phyloP scores from a whole-genome alignment of 768 basidiomycete species.

The Butyriboletus loyo region DNA sequence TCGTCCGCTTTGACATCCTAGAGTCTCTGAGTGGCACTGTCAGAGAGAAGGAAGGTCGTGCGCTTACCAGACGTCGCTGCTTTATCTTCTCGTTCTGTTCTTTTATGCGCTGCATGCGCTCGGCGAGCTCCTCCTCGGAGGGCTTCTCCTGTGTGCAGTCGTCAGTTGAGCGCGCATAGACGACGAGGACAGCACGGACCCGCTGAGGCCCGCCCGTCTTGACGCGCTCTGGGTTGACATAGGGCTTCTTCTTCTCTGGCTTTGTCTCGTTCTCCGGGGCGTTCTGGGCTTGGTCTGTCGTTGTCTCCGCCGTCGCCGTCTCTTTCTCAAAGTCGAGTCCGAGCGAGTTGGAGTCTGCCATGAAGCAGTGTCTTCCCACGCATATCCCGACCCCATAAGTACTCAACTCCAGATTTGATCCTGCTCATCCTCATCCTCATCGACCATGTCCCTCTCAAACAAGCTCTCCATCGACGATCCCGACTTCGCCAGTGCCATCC shows the following conservation, averaged over 20 bases:
- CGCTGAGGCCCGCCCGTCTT: constrained; percentile 76
- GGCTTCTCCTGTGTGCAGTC: constrained; percentile 56
- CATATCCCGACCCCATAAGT: constrained; percentile 3
- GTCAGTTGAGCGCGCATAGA: constrained; percentile 10
- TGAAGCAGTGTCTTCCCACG: constrained; percentile 29
- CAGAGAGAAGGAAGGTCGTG: not conserved
- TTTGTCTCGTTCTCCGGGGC: constrained; percentile 14
- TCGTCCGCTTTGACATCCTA: constrained; percentile 83
- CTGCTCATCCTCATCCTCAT: constrained; percentile 8
- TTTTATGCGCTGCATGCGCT: constrained; percentile 66
- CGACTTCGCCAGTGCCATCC: constrained; percentile 50
- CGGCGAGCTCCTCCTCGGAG: constrained; percentile 62
- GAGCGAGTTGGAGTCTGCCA: constrained; percentile 59
- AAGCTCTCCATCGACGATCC: constrained; percentile 93
- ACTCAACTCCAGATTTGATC: not conserved
- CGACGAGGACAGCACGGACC: constrained; percentile 35
- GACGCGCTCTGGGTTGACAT: constrained; percentile 81
- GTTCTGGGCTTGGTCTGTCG: constrained; percentile 6
- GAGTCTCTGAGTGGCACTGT: not conserved
- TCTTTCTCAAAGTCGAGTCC: constrained; percentile 63
- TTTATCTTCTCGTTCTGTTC: constrained; percentile 78
- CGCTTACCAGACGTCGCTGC: constrained; percentile 57
- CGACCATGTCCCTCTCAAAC: constrained; percentile 87
- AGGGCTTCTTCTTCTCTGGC: constrained; percentile 64
- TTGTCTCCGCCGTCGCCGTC: constrained; percentile 8